Percentiles rank a stretch among this genome's conserved stretches.
Evolutionary conservation across 768 basidiomycete genomes (phyloP).

Genomic region (Lactifluus volemus): DNA sequence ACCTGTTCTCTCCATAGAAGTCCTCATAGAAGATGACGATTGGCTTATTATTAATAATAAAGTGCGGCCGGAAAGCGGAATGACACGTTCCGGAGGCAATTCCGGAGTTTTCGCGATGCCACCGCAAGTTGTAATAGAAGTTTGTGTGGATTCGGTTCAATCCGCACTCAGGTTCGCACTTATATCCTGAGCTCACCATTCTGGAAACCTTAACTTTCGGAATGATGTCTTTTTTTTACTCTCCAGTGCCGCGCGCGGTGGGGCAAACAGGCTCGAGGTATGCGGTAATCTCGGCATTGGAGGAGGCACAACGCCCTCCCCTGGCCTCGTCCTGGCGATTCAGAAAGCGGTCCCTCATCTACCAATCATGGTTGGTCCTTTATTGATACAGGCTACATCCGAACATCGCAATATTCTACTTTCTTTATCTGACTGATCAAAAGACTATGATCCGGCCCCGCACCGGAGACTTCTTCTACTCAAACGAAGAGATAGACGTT

Average conservation of each 20-base stretch:
- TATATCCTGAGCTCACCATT: background rate
- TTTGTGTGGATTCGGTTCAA: constrained; percentile 15
- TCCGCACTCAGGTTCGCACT: constrained; percentile 8
- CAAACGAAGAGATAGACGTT: constrained; percentile 52
- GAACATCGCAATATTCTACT: background rate
- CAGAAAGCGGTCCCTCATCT: constrained; percentile 38
- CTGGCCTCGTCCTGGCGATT: constrained; percentile 62
- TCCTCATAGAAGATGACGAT: no score
- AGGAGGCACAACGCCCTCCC: constrained; percentile 74
- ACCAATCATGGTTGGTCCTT: constrained; percentile 54
- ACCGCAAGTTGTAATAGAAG: constrained; percentile 1
- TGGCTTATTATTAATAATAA: no score
- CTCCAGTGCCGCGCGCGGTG: constrained; percentile 56
- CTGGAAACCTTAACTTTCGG: background rate
- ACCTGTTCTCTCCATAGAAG: no score
- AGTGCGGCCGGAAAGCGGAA: no score
- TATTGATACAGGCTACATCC: background rate
- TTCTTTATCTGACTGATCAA: background rate
- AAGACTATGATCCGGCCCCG: constrained; percentile 74
- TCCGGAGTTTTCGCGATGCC: background rate
- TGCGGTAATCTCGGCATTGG: constrained; percentile 63
- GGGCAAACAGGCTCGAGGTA: constrained; percentile 70
- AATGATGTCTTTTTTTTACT: background rate
- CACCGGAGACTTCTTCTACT: constrained; percentile 71
- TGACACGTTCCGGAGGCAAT: no score